Percentiles rank a stretch among this genome's conserved stretches.
Evolutionary conservation across 1,139 yeast species (phyloP).

Genomic region (Geotrichum cucujoidarum): DNA sequence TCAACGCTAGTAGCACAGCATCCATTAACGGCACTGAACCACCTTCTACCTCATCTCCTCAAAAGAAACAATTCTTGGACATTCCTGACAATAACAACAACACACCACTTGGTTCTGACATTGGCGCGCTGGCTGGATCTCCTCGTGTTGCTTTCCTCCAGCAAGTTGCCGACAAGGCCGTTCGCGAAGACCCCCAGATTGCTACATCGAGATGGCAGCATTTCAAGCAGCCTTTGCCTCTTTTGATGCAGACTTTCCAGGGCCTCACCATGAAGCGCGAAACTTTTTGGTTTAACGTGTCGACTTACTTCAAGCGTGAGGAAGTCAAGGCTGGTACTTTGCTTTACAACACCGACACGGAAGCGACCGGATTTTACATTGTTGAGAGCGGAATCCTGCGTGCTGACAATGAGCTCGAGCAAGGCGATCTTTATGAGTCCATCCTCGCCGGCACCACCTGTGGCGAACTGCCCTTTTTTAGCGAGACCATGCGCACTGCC

Average conservation of each 20-base stretch:
- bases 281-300: constrained; percentile 57
- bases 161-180: constrained; percentile 58
- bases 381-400: constrained; percentile 78
- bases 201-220: constrained; percentile 30
- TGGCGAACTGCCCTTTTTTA: constrained; percentile 63
- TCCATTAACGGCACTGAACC: constrained; percentile 20
- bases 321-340: constrained; percentile 46
- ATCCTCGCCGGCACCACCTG: constrained; percentile 86
- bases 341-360: constrained; percentile 30
- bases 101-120: not conserved
- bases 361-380: constrained; percentile 47
- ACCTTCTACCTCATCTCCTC: constrained; percentile 17
- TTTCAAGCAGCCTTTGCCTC: constrained; percentile 58
- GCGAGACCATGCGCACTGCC: constrained; percentile 41
- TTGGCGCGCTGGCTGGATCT: constrained; percentile 40
- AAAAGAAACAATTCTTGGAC: constrained; percentile 20
- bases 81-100: constrained; percentile 20
- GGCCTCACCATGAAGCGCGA: constrained; percentile 60
- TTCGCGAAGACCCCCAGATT: constrained; percentile 36
- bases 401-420: constrained; percentile 50
- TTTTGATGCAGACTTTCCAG: constrained; percentile 64
- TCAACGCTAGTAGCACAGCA: not conserved
- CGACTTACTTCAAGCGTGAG: constrained; percentile 50
- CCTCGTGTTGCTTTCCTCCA: constrained; percentile 60
- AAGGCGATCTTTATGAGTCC: constrained; percentile 63